phyloP scores from a whole-genome alignment of 495 filamentous ascomycete genomes.

The Xylaria intraflava region DNA sequence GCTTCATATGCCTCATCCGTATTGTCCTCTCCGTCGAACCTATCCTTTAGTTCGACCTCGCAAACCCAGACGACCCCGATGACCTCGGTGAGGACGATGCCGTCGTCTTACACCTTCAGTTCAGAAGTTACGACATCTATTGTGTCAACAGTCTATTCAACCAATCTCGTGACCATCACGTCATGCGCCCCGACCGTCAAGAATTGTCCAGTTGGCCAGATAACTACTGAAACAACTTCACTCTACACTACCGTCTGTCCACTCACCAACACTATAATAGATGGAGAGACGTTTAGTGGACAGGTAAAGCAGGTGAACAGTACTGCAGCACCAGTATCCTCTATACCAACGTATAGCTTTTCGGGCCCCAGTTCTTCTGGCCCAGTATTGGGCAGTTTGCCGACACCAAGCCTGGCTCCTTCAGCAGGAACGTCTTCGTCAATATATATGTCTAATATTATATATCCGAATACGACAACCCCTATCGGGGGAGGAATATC shows the following conservation, averaged over 20 bases:
- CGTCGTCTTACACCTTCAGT: constrained; percentile 26
- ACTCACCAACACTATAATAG: constrained; percentile 29
- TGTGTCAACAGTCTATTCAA: constrained; percentile 25
- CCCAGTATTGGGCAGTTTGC: background rate
- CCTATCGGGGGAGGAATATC: background rate
- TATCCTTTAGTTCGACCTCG: constrained; percentile 1
- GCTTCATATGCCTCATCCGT: background rate
- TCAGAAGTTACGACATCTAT: constrained; percentile 25
- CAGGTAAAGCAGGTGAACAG: background rate
- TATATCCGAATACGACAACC: constrained; percentile 11
- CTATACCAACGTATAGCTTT: background rate
- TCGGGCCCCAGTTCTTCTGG: background rate
- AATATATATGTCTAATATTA: constrained; percentile 8
- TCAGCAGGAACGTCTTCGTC: constrained; percentile 13
- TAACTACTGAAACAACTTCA: constrained; percentile 31
- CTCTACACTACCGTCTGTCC: constrained; percentile 41
- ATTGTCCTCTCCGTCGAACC: background rate
- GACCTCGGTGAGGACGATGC: constrained; percentile 15
- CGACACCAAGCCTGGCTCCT: background rate
- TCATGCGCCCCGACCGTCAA: constrained; percentile 49
- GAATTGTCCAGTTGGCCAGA: constrained; percentile 46
- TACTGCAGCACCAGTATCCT: background rate
- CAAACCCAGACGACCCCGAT: background rate
- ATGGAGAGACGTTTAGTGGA: constrained; percentile 23
- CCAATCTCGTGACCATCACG: constrained; percentile 40